Conservation (phyloP, 2,329 filamentous ascomycete species). For the Diaporthe sp. region DNA sequence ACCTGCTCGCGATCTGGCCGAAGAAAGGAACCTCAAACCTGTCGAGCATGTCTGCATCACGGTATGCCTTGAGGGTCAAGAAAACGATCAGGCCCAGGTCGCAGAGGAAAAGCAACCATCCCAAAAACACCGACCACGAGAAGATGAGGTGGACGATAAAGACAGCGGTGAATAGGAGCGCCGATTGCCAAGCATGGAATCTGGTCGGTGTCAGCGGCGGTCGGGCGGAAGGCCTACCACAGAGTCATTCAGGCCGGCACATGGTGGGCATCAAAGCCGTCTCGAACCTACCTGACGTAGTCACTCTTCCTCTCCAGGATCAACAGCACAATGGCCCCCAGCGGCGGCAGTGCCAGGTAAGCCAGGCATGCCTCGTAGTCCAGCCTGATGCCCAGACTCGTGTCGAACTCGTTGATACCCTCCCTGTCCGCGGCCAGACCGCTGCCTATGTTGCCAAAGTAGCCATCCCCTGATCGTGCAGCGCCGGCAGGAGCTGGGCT, state of each 20-base stretch:
- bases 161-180: constrained; percentile 81
- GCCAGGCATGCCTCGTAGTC: constrained; percentile 93
- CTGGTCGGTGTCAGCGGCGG: constrained; percentile 58
- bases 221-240: not conserved
- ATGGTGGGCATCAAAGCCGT: not conserved
- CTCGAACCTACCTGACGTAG: constrained; percentile 82
- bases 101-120: constrained; percentile 83
- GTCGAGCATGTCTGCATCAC: constrained; percentile 80
- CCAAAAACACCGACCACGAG: constrained; percentile 86
- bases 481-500: constrained; percentile 44
- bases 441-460: constrained; percentile 57
- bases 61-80: constrained; percentile 84
- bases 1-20: constrained; percentile 86
- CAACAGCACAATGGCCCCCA: constrained; percentile 86
- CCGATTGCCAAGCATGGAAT: constrained; percentile 97
- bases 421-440: constrained; percentile 57
- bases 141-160: constrained; percentile 88
- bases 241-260: not conserved
- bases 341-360: constrained; percentile 87
- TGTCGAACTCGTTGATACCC: constrained; percentile 88
- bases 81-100: constrained; percentile 84
- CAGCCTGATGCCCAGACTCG: constrained; percentile 86
- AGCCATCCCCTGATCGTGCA: constrained; percentile 50
- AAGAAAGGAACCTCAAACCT: constrained; percentile 91
- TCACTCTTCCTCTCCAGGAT: constrained; percentile 95